Percentiles rank a stretch among this genome's conserved stretches.
These are phyloP conservation scores for Gentiana macrophylla DNA, from an alignment of 257 asterid genomes.

Conservation along the genomic window DNA sequence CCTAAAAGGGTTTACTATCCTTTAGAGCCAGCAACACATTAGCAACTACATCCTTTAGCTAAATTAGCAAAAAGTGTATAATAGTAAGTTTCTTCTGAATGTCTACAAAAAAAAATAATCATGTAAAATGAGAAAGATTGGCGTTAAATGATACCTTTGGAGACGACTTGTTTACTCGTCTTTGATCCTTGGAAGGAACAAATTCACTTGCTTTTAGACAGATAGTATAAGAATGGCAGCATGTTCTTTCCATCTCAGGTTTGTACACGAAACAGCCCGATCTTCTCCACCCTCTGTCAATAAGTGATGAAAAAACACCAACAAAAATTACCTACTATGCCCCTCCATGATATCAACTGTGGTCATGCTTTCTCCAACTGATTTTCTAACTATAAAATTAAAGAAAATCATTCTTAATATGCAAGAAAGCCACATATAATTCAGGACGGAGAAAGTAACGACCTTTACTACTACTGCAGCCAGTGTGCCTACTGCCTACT, in stretches of 20 bases:
- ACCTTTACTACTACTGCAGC: too few relatives aligned
- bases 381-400: too few relatives aligned
- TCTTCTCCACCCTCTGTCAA: conserved; percentile 99
- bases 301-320: conserved; percentile 52
- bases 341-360: not conserved
- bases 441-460: too few relatives aligned
- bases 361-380: not conserved
- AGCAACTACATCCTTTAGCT: not conserved
- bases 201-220: conserved; percentile 75
- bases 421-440: too few relatives aligned
- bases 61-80: not conserved
- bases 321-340: not conserved
- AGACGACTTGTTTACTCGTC: conserved; percentile 66
- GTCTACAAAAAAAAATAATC: not conserved
- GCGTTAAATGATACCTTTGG: conserved; percentile 44
- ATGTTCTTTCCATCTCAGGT: conserved; percentile 92
- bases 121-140: conserved; percentile 1
- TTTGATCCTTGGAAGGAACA: conserved; percentile 86
- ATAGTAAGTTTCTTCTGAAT: not conserved
- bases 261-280: conserved; percentile 93
- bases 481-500: too few relatives aligned
- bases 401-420: too few relatives aligned
- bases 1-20: not conserved
- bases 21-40: not conserved
- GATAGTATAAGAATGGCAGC: conserved; percentile 94